phyloP scores from a whole-genome alignment of 345 rosid species.

The Hirschfeldia incana region DNA sequence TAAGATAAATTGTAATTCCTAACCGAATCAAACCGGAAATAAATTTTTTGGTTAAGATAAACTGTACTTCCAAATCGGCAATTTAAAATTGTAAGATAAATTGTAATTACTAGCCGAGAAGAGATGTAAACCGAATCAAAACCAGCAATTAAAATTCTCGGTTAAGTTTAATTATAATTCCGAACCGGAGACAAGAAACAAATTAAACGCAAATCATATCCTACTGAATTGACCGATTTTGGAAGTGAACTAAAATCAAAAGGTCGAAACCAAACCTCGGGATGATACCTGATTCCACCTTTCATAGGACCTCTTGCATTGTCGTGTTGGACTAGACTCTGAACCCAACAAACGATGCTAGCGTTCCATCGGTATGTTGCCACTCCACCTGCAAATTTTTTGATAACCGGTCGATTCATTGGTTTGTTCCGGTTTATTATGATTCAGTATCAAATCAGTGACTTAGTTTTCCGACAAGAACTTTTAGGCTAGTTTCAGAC shows the following conservation, averaged over 20 bases:
- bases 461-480: background rate
- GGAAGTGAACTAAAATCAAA: background rate
- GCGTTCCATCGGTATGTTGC: constrained; percentile 75
- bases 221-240: constrained; percentile 11
- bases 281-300: constrained; percentile 53
- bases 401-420: background rate
- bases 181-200: too few relatives aligned
- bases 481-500: background rate
- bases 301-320: constrained; percentile 86
- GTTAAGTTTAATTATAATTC: too few relatives aligned
- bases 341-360: constrained; percentile 73
- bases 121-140: too few relatives aligned
- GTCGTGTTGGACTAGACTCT: constrained; percentile 77
- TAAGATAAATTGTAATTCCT: too few relatives aligned
- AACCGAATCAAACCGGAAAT: too few relatives aligned
- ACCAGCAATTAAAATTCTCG: too few relatives aligned
- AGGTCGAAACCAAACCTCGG: constrained; percentile 35
- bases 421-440: background rate
- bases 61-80: too few relatives aligned
- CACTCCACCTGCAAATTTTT: constrained; percentile 64
- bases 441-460: background rate
- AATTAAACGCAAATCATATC: background rate
- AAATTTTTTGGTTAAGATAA: too few relatives aligned
- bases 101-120: too few relatives aligned
- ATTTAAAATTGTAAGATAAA: too few relatives aligned